Base-by-base conservation (phyloP, 176 grass and related monocot species). In the Bolboschoenus planiculmis region DNA sequence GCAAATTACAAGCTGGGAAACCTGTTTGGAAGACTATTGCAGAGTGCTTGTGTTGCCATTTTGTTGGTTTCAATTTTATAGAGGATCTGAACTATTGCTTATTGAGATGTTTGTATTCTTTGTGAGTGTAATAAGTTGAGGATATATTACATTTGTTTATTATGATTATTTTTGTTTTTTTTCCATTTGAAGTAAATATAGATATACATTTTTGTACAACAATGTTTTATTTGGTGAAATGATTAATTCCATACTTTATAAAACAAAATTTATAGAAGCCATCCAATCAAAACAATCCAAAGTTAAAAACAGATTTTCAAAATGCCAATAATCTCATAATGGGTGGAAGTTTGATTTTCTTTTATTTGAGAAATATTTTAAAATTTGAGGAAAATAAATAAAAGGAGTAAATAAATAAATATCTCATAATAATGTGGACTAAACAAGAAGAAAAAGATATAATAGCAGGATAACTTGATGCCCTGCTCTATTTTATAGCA, bases 61-160 rank as follows among this genome's bases (percentile, higher is more conserved):
- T 36, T 83, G 55, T 62, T 78, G 51, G 26, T 79, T 78, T 85
- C 57, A 33, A 56, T 82, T 43, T 62, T 56, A 61, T 70, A 73
- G 78, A 71, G 78, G 46, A 73, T 81, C 34, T 81, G 3, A 48
- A 30, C 39, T 80, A 58, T 81, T 60, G 43, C 26, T 59, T 40
- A 81, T 81, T 66, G 57, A 29, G 58, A 56, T 85, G 70, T 40
- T 78, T 44, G 58, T 33, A 75, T 47, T 84, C 61, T 84, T 84
- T 75, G 50, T 31, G 67, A 76, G 68, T 56, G 34, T 85, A 75
- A 82, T 82, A 82, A 82, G 26, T 63, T 50, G 37, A 63, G 56
- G 79, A n/a, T 27, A 29, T 33, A 46, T 62, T 82, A 18, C 78
- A 80, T 79, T 79, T 57, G 18, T 40, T 59, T 80, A 58, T 80